Evolutionary conservation across 1,139 yeast species (phyloP).

Genomic region (Sugiyamaella castrensis): DNA sequence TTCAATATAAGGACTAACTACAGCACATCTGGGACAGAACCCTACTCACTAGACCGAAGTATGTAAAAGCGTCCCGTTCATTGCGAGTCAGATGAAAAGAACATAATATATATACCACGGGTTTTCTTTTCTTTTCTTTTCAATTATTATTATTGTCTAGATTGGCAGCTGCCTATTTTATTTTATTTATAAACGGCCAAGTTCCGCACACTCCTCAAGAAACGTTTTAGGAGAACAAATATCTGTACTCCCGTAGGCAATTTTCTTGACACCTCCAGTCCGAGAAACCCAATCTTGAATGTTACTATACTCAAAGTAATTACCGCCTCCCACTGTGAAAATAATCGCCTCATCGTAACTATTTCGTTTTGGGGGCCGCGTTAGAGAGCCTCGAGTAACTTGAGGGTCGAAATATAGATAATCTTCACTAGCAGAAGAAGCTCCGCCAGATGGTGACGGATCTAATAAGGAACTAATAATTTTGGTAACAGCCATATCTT

Average conservation of each 20-base stretch:
- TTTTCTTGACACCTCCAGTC: constrained; percentile 41
- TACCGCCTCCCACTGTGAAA: constrained; percentile 96
- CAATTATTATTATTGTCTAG: too few species aligned
- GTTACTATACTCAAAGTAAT: constrained; percentile 88
- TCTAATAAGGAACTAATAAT: constrained; percentile 90
- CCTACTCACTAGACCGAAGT: too few species aligned
- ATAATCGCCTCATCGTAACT: constrained; percentile 78
- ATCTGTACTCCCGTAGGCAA: constrained; percentile 85
- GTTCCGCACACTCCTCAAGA: constrained; percentile 62
- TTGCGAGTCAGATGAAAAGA: too few species aligned
- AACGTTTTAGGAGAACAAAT: constrained; percentile 75
- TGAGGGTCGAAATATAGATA: constrained; percentile 89
- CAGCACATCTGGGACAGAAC: too few species aligned
- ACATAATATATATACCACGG: too few species aligned
- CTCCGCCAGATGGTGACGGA: constrained; percentile 52
- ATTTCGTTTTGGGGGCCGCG: constrained; percentile 85
- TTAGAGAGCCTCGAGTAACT: constrained; percentile 78
- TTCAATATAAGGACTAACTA: too few species aligned
- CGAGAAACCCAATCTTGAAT: constrained; percentile 81
- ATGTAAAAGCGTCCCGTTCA: too few species aligned
- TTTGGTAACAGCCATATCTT: constrained; percentile 83
- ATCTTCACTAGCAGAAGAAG: constrained; percentile 66
- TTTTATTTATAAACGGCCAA: constrained; percentile 37
- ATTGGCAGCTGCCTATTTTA: too few species aligned
- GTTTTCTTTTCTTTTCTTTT: too few species aligned